Base-by-base conservation (phyloP, 2,329 filamentous ascomycete genomes). In the Aspergillus felis region DNA sequence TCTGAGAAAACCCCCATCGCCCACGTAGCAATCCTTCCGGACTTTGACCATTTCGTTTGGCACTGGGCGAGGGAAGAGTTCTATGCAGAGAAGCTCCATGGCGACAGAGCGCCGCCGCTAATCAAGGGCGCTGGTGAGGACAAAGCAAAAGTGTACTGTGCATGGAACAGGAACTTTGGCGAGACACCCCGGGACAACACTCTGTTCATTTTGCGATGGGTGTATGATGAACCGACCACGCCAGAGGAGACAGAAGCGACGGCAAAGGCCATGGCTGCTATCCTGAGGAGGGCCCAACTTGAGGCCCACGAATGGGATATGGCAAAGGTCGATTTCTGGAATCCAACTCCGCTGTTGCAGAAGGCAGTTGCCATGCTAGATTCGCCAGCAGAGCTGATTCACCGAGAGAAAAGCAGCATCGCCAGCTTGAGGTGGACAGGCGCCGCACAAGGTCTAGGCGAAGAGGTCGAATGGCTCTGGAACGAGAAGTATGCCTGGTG, bases 11-110 rank as follows among this genome's bases (percentile, higher is more conserved):
- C 70, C 67, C 66, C 61, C 68, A 75, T 57, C 78, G 80, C 68
- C 62, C 82, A 78, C 14, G 82, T 94, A 44, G 89, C 90, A 44
- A 77, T 92, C 60, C 64, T 86, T 50, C 90, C 91, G 0, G 84
- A 91, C 66, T 73, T 84, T 58, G 83, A 87, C 56, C 85, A 86
- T 6, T 82, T 92, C 63, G 76, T 82, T 59, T 95, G 91, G 91
- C 88, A 93, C 72, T 85, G 91, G 71, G 85, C 87, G 57, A 85
- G 93, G 51, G 91, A 96, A 74, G 86, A 92, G 51, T 94, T 89
- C 71, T 87, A 93, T 68, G 84, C 83, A 4, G 80, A 82, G 55
- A 82, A 85, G 60, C 78, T 92, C 5, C 83, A 88, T 62, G 78
- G 81, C 2, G 76, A 78, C 20, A 70, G 70, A 5, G 62, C 62